These are phyloP conservation scores for Diplosphaera chodatii DNA, from an alignment of 139 green algal species.

Conservation along the genomic window DNA sequence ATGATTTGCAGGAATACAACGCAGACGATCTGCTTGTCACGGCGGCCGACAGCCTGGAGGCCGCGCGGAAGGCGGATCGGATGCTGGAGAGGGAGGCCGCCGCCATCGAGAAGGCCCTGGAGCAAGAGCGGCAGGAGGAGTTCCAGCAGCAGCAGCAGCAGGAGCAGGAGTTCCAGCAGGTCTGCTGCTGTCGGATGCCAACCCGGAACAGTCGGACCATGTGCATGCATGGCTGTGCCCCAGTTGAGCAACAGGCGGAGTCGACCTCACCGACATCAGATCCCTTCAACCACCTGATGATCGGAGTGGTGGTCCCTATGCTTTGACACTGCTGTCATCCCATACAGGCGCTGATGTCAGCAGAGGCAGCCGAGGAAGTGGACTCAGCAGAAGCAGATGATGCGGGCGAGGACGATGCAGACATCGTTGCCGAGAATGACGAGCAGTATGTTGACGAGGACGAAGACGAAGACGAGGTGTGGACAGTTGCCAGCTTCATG, in stretches of 20 bases:
- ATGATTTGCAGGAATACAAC: not conserved
- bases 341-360: not conserved
- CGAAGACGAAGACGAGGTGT: not conserved
- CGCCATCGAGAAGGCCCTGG: not conserved
- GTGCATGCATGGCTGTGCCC: no score
- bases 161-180: not conserved
- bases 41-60: not conserved
- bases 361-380: not conserved
- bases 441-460: not conserved
- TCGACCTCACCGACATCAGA: no score
- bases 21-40: not conserved
- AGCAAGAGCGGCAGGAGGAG: not conserved
- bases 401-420: not conserved
- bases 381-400: not conserved
- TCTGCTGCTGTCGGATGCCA: no score
- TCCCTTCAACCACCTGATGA: no score
- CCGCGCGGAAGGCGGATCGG: not conserved
- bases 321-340: no score
- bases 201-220: no score
- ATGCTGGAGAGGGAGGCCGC: not conserved
- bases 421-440: not conserved
- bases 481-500: no score
- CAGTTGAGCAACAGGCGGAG: no score
- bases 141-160: conserved; percentile 8
- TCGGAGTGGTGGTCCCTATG: no score